These are phyloP conservation scores for Gryganskiella cystojenkinii DNA, from an alignment of 192 early-diverging fungal genomes.

Conservation along the genomic window DNA sequence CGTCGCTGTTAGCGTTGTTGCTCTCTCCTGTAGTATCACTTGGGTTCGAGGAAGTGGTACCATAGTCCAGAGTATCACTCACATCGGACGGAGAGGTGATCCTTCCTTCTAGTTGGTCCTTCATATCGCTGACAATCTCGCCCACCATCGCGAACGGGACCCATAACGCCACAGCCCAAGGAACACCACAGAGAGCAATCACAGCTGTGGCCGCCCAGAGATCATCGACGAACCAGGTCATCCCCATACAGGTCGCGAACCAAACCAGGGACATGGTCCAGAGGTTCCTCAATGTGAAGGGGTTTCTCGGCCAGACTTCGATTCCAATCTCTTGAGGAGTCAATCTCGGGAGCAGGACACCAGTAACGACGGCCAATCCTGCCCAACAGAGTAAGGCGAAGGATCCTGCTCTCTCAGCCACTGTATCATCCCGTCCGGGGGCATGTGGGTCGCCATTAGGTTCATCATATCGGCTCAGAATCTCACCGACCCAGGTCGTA, in stretches of 20 bases:
- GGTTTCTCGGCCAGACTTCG: slow-evolving; percentile 38
- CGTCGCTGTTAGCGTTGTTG: not conserved
- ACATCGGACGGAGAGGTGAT: not conserved
- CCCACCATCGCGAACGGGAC: slow-evolving; percentile 93
- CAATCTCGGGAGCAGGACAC: slow-evolving; percentile 65
- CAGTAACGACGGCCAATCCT: slow-evolving; percentile 74
- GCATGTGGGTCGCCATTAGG: not conserved
- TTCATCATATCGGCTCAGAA: slow-evolving; percentile 51
- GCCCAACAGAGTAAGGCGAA: slow-evolving; percentile 87
- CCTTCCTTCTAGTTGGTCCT: slow-evolving; percentile 31
- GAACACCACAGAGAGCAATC: slow-evolving; percentile 79
- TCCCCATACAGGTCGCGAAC: slow-evolving; percentile 74
- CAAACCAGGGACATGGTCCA: slow-evolving; percentile 80
- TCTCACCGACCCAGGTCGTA: slow-evolving; percentile 74
- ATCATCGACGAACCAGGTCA: slow-evolving; percentile 69
- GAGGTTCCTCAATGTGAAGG: slow-evolving; percentile 61
- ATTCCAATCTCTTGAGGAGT: slow-evolving; percentile 38
- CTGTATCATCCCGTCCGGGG: slow-evolving; percentile 41
- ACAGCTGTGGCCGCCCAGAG: slow-evolving; percentile 72
- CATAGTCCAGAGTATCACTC: not conserved
- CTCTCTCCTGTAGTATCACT: not conserved
- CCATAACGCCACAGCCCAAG: slow-evolving; percentile 94
- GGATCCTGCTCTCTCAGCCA: slow-evolving; percentile 82
- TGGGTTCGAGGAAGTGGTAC: slow-evolving; percentile 2
- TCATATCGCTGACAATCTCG: slow-evolving; percentile 69